These are phyloP conservation scores for Nemania serpens DNA, from an alignment of 2,329 filamentous ascomycete genomes.

Conservation along the genomic window DNA sequence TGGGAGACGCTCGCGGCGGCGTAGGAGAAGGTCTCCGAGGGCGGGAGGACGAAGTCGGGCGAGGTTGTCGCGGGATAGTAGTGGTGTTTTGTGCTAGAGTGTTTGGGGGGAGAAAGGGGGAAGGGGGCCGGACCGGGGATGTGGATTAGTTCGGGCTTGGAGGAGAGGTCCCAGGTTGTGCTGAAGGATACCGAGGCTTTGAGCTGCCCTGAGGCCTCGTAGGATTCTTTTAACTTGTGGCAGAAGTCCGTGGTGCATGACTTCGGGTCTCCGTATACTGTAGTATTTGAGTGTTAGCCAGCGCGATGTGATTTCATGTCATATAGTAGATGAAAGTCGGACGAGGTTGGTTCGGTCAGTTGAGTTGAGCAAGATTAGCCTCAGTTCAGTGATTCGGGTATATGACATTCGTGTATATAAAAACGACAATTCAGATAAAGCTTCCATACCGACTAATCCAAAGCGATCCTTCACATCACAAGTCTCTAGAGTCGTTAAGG, in stretches of 20 bases:
- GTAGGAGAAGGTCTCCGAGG: constrained; percentile 56
- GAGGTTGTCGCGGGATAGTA: constrained; percentile 19
- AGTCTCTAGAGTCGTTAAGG: constrained; percentile 30
- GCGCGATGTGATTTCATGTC: background rate
- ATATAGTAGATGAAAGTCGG: no score
- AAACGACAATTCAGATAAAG: background rate
- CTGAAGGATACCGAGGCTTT: constrained; percentile 43
- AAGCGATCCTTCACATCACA: constrained; percentile 47
- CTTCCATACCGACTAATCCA: constrained; percentile 44
- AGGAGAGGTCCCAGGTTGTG: constrained; percentile 30
- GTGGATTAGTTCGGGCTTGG: constrained; percentile 38
- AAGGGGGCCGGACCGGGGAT: constrained; percentile 35
- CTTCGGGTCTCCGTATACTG: constrained; percentile 30
- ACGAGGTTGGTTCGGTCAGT: no score
- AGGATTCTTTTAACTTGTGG: constrained; percentile 18
- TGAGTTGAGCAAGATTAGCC: background rate
- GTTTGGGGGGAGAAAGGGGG: background rate
- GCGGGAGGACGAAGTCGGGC: constrained; percentile 40
- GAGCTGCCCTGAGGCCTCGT: constrained; percentile 35
- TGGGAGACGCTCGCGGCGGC: constrained; percentile 65
- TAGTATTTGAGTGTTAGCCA: background rate
- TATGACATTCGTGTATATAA: background rate
- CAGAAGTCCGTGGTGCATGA: constrained; percentile 32
- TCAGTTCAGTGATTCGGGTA: background rate
- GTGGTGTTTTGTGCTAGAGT: background rate